phyloP scores from a whole-genome alignment of 192 early-diverging fungal genomes.

The Funneliformis geosporum region DNA sequence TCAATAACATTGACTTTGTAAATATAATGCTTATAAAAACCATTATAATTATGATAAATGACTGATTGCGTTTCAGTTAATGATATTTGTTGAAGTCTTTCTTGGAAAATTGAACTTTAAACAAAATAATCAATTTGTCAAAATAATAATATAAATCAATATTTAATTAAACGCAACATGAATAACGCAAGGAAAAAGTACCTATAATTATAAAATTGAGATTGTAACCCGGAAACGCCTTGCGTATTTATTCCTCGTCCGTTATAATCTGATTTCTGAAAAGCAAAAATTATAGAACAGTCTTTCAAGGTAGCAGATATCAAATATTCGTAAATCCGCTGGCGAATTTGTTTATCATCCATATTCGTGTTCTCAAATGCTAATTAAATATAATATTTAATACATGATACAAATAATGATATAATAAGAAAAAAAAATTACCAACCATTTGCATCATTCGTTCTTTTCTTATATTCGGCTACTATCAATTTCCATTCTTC shows the following conservation, averaged over 20 bases:
- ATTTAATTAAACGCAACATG: not conserved
- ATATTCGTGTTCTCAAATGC: constrained; percentile 11
- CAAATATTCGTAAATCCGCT: constrained; percentile 64
- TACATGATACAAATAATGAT: not conserved
- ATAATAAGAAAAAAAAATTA: not conserved
- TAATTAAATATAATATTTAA: not conserved
- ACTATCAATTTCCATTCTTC: constrained; percentile 48
- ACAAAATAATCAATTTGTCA: too few relatives aligned
- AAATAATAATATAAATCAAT: not conserved
- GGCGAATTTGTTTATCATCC: constrained; percentile 42
- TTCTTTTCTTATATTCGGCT: constrained; percentile 41
- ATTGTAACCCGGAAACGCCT: not conserved
- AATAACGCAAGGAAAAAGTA: not conserved
- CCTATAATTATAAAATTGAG: too few relatives aligned
- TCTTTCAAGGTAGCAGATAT: constrained; percentile 78
- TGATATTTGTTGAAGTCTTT: not conserved
- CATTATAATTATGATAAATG: not conserved
- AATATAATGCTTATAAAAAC: constrained; percentile 10
- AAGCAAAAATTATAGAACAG: constrained; percentile 67
- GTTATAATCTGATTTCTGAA: constrained; percentile 37
- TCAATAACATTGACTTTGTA: constrained; percentile 66
- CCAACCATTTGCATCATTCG: constrained; percentile 20
- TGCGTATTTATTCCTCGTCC: not conserved
- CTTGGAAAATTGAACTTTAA: not conserved
- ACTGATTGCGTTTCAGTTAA: not conserved